Base-by-base conservation (phyloP, 2,329 filamentous ascomycete genomes). In the Cladosporium sp. region DNA sequence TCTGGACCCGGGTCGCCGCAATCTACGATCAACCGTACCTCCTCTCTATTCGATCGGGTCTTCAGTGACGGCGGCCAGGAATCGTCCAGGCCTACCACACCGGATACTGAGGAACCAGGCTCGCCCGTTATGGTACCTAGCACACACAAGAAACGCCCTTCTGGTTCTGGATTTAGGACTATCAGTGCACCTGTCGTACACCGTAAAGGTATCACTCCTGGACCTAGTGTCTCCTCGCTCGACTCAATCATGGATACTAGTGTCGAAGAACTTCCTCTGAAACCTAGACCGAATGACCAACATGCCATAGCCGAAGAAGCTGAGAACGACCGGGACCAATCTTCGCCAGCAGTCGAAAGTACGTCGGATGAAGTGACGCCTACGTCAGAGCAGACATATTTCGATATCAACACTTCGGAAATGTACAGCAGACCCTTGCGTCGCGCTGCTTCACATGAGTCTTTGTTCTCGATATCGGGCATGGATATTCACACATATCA, bases 401-500 rank as follows among this genome's bases (percentile, higher is more conserved):
- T 58, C 39, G 40, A 58, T 10, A 24, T 58, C 3, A 35, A 48
- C 28, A 58, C 15, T 22, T 35, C 56, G 17, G 39, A 32, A 20
- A 40, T 58, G 28, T 58, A 54, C 39, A 47, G 17, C 64, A 10
- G 59, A 61, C 53, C 58, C 59, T 32, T 60, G 3, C 88, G 84
- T 39, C 86, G 88, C 32, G 80, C 85, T 2, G 70, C 85, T 1
- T 96, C 92, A 1, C 91, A 96, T 65, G 92, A 97, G 70, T 96
- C 90, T 17, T 86, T 97, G 60, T 83, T 97, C 64, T 97, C 92
- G 0, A 82, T 96, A 1, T 84, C 87, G 0, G 91, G 91, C 2
- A 87, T 96, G 71, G 93, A 97, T 69, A 95, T 96, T 50, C 91
- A 96, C 70, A 72, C 70, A 3, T 79, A 95, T 4, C 86, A 87